Conservation (phyloP, 495 filamentous ascomycete species). For the Tuber microsphaerosporum region DNA sequence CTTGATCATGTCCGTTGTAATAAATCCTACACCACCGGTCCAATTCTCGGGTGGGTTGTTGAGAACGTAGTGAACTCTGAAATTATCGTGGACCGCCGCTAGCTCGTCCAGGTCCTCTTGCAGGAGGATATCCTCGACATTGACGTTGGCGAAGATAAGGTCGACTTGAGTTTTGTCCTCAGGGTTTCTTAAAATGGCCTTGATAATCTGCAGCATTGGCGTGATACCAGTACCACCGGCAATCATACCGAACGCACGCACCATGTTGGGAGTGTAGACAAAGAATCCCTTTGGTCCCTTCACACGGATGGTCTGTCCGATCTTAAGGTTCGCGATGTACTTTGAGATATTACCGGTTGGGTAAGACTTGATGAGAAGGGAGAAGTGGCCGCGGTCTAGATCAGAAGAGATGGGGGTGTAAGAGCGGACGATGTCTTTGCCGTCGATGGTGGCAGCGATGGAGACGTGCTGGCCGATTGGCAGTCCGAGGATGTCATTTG, state of each 20-base stretch:
- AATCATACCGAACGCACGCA: conserved; percentile 91
- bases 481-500: conserved; percentile 78
- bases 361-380: conserved; percentile 95
- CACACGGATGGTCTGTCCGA: conserved; percentile 83
- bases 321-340: conserved; percentile 70
- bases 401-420: conserved; percentile 96
- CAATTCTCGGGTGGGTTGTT: conserved; percentile 91
- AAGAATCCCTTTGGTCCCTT: conserved; percentile 93
- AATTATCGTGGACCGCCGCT: conserved; percentile 63
- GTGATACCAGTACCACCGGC: conserved; percentile 97
- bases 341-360: conserved; percentile 92
- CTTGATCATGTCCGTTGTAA: conserved; percentile 91
- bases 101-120: conserved; percentile 81
- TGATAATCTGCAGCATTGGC: conserved; percentile 91
- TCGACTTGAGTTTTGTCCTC: conserved; percentile 84
- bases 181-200: conserved; percentile 73
- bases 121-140: conserved; percentile 82
- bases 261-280: conserved; percentile 92
- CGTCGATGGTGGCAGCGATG: conserved; percentile 71
- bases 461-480: conserved; percentile 99
- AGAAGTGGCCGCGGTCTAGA: conserved; percentile 86
- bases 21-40: conserved; percentile 85
- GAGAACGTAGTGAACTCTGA: conserved; percentile 86
- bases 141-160: conserved; percentile 94
- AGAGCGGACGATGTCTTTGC: conserved; percentile 87